Base-by-base conservation (phyloP, 345 rosid genomes). In the Murraya koenigii region DNA sequence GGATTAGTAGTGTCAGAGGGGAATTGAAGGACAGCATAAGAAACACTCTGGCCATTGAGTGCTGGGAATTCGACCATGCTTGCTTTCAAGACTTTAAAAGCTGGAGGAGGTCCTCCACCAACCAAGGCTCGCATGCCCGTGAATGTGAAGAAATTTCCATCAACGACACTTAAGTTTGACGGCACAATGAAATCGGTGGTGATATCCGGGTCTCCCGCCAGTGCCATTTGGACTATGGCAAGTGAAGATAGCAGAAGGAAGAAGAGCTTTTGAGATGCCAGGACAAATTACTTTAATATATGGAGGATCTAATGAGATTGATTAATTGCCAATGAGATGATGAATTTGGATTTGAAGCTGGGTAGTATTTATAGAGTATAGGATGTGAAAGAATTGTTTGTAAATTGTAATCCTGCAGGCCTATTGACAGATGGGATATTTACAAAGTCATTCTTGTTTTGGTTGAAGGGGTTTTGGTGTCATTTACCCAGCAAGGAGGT, bases 141-240 rank as follows among this genome's bases (percentile, higher is more conserved):
- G 73, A 79, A 87, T 5, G 88, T 83, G 84, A 87, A 87, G 80
- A 79, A 83, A 30, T 60, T 72, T 19, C 81, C 84, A 66, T 78
- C 78, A 1, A 73, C 39, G 0, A 17, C 22, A 5, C 65, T 68
- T 22, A n/a, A 3, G 7, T 63, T 71, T 20, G 81, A 5, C 8
- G 86, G 91, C 44, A 66, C 4, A 7, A 81, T 0, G 44, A 84
- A 88, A 55, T 84, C 89, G 0, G 82, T 44, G 69, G 71, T 23
- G 63, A 88, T 79, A 36, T 88, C 86, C 0, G 88, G 82, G 63
- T 88, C 91, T 14, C 80, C 78, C 2, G 88, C 83, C 20, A 26
- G n/a, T 15, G 76, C 79, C 9, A 38, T 19, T n/a, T 26, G 75
- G 66, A 71, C 10, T 26, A 75, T 9, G 44, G 72, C 77, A 13